Evolutionary conservation across 257 asterid genomes (phyloP), one percentile per base, ranked within the genome.

Genomic region (Scutellaria galericulata): DNA sequence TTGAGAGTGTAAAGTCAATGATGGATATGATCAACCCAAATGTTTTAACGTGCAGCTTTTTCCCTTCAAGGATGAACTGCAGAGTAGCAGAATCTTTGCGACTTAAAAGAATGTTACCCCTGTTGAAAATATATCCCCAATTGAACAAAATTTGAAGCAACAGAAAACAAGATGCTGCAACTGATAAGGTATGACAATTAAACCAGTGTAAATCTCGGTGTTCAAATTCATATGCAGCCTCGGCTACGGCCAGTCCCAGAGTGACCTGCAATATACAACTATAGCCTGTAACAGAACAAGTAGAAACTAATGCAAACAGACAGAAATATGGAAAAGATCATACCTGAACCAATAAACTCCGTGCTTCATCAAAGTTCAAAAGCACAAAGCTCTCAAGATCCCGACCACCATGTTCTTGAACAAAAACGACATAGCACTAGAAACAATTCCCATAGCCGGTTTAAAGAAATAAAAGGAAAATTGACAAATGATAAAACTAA

Each of bases 131-230:
- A 64, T 39, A 69, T 56, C 70, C 64, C 11, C 66, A 61, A 31
- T 18, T 72, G 64, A 73, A 66, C 77, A 70, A 55, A 14, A 74
- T 44, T 74, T 74, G 42, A 46, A 27, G 76, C 41, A 68, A 62
- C 53, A 70, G 53, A 24, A 74, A 64, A 37, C 27, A 46, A 59
- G 24, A 37, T 68, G 84, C 44, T 61, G 47, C 62, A 75, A 59
- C 5, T 75, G 45, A 76, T 64, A 39, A 78, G 60, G 71, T 18
- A 78, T 69, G 75, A 64, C 41, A 76, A 83, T 69, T 44, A 74
- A 68, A 94, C 99, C 98, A 94, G 84, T 95, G 99, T 80, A 95
- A 79, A 77, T 95, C 99, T 31, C 98, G 86, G 68, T 92, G 98
- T 75, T 94, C 98, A 83, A 94, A 94, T 79, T 91, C 98, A 69